A percentile compares a stretch with the other conserved stretches of the same genome.
Evolutionary conservation across 2,329 filamentous ascomycete species (phyloP).

Genomic region (Teratosphaeria pseudoeucalypti): DNA sequence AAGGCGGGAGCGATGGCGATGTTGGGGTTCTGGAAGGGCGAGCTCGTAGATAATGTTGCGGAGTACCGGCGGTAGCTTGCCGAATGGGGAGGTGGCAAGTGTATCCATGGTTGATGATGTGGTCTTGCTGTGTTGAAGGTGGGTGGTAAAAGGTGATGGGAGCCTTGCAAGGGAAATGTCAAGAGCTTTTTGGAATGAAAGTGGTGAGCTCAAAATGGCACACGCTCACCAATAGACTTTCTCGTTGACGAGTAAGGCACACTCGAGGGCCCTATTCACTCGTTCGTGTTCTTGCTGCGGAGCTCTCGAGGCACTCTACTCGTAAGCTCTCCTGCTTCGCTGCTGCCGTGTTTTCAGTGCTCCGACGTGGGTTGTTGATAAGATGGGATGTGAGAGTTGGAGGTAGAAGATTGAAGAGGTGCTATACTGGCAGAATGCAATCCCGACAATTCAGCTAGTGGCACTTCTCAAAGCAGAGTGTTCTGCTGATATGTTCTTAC

Average conservation of each 20-base stretch:
- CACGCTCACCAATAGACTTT: background rate
- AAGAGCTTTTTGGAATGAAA: no score
- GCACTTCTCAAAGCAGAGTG: background rate
- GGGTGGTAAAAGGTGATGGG: background rate
- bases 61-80: background rate
- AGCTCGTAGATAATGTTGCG: background rate
- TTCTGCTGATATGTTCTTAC: background rate
- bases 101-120: background rate
- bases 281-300: no score
- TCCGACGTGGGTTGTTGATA: no score
- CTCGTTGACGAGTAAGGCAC: no score
- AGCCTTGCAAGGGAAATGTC: background rate
- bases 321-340: no score
- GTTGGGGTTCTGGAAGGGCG: background rate
- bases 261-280: no score
- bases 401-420: no score
- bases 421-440: no score
- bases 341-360: no score
- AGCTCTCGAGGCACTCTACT: no score
- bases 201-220: background rate
- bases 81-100: background rate
- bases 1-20: background rate
- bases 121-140: background rate
- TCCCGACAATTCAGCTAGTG: no score
- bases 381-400: no score